Base-by-base conservation (phyloP, 1,284 basidiomycete species). In the Microbotryum intermedium region DNA sequence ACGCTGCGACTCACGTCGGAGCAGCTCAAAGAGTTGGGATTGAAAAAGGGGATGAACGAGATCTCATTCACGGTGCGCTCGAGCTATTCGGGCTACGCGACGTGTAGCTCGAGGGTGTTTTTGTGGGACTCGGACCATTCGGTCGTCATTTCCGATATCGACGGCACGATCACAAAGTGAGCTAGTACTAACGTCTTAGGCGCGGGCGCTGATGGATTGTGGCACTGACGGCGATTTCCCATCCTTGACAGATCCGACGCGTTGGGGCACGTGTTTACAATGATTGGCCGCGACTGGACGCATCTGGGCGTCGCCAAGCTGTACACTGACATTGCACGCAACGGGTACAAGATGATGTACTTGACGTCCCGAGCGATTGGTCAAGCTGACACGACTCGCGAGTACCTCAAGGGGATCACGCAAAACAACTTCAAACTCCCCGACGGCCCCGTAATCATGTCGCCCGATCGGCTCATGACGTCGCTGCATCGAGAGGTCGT, bases 271-370 rank as follows among this genome's bases (percentile, higher is more conserved):
- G 86, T 99, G 53, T 95, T 95, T 73, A 94, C 93, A 5, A 93
- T 97, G 83, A 95, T 98, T 68, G 95, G 95, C 6, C 84, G 94
- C n/a, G 95, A 99, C 75, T 98, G 95, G 95, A 99, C 95, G 5
- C 95, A 98, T 74, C 79, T 90, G 20, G 95, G 95, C 20, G 94
- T 98, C 21, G 95, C 95, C 7, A 98, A 98, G 76, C 80, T 98
- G 23, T 99, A 98, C 76, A 97, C 91, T 4, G 95, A 99, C 72
- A 97, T 99, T 65, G 73, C 74, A 58, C 83, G 90, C 61, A 99
- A 99, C 72, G 95, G 95, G 43, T 98, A 98, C 81, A 93, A 93
- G 78, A 88, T 98, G 72, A 86, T 99, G 83, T 99, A 99, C 75
- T 82, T 99, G 23, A 99, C 95, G 0, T 95, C 92, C 18, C 83